Evolutionary conservation across 2,329 filamentous ascomycete species (phyloP).

Genomic region (Colletotrichum sp.): DNA sequence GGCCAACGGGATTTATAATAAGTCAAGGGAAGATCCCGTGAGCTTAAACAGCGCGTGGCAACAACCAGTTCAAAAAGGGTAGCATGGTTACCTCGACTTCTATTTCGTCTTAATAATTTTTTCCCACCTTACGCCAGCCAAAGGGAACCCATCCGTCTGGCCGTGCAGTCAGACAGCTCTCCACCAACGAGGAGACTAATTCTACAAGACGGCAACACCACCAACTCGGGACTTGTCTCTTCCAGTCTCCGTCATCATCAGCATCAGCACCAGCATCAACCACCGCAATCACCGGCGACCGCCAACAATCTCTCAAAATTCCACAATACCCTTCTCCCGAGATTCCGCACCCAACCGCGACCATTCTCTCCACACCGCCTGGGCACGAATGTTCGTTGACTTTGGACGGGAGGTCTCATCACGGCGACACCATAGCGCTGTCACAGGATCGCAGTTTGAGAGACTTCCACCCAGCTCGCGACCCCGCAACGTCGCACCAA

Average conservation of each 20-base stretch:
- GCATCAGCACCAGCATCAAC: background rate
- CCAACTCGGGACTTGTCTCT: background rate
- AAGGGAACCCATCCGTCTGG: conserved; percentile 12
- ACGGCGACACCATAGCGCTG: conserved; percentile 17
- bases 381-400: conserved; percentile 35
- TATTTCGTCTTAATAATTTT: conserved; percentile 20
- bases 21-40: conserved; percentile 32
- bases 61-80: conserved; percentile 15
- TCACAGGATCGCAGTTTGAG: conserved; percentile 13
- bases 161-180: conserved; percentile 13
- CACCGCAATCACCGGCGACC: background rate
- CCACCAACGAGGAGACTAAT: conserved; percentile 8
- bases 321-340: background rate
- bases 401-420: conserved; percentile 22
- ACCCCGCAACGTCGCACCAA: conserved; percentile 26
- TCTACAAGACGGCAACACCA: conserved; percentile 11
- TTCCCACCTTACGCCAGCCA: conserved; percentile 11
- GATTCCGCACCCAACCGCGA: conserved; percentile 9
- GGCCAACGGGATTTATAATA: conserved; percentile 36
- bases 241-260: background rate
- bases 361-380: conserved; percentile 19
- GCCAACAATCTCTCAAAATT: background rate
- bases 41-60: conserved; percentile 22
- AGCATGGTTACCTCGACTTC: conserved; percentile 21
- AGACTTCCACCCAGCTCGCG: conserved; percentile 27